Conservation (phyloP, 1,139 yeast genomes). For the Blastobotrys arbuscula region DNA sequence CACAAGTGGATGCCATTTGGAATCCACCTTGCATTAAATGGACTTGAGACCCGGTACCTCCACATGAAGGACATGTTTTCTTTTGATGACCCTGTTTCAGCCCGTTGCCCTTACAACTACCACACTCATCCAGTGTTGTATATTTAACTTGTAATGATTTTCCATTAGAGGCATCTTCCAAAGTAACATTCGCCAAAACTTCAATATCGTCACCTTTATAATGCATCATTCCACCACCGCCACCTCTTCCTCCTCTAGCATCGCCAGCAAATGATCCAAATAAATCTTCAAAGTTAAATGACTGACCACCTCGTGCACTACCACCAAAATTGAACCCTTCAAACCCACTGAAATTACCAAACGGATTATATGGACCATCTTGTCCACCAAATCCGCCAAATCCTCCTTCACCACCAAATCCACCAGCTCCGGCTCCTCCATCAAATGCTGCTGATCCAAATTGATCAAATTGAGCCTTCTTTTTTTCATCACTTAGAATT, state of each 20-base stretch:
- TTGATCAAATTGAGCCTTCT: conserved; percentile 86
- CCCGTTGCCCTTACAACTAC: conserved; percentile 79
- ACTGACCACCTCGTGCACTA: conserved; percentile 37
- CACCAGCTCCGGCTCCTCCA: conserved; percentile 46
- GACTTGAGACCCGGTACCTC: conserved; percentile 88
- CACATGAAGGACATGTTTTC: conserved; percentile 78
- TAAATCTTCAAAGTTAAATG: conserved; percentile 76
- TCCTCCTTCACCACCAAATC: conserved; percentile 32
- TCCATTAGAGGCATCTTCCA: conserved; percentile 88
- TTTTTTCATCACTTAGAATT: conserved; percentile 77
- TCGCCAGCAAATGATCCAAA: conserved; percentile 67
- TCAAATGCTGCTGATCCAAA: conserved; percentile 87
- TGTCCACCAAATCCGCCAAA: conserved; percentile 30
- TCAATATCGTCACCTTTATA: conserved; percentile 89
- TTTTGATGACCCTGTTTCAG: conserved; percentile 71
- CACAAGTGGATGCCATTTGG: conserved; percentile 95
- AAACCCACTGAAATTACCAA: conserved; percentile 35
- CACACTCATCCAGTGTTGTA: conserved; percentile 71
- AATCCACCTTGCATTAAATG: conserved; percentile 88
- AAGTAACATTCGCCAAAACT: conserved; percentile 62
- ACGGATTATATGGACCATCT: conserved; percentile 36
- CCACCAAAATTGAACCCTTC: conserved; percentile 52
- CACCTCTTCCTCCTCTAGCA: conserved; percentile 30
- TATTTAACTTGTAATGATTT: conserved; percentile 59
- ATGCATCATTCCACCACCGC: conserved; percentile 48